Evolutionary conservation across 805 yeast species (phyloP), one percentile per base, ranked within the genome.

Genomic region (Candida nanaspora): DNA sequence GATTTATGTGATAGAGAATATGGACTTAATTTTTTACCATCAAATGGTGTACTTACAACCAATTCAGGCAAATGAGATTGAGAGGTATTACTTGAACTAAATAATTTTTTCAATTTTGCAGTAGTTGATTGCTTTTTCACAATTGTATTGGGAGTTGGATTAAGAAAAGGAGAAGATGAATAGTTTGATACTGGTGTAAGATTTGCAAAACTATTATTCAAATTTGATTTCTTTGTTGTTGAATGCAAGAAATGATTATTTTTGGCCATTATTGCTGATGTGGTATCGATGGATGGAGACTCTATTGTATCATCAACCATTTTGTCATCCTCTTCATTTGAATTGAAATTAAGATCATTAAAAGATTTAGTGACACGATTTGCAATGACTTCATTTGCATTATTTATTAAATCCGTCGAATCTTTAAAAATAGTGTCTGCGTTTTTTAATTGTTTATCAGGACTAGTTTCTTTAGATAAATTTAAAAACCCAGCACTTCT

Each of bases 401-500:
- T 47, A 51, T 33, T 50, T 51, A 38, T 53, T 52, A 19, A 6
- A 6, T 19, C 23, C 6, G 22, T n/a, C 18, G 35, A 39, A 22
- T 41, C 40, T 16, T n/a, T n/a, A n/a, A n/a, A n/a, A n/a, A n/a
- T n/a, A n/a, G n/a, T n/a, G n/a, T n/a, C n/a, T 23, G 7, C 27
- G 27, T 23, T 11, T 23, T 23, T 23, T 8, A 8, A 8, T 8
- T 39, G 41, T 20, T 36, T 38, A 9, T 41, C 49, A 7, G 58
- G 55, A 35, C 59, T 63, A 2, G 69, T 63, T 35, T 68, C 74
- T 19, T 73, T 52, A 11, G 78, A 71, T 38, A 76, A 48, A 41
- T 76, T 75, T 45, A 76, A 51, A 9, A 74, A 57, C 2, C 78
- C 79, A 2, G 68, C 72, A 62, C 79, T 72, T 57, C 81, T 64